A percentile compares a stretch with the other conserved stretches of the same genome.
phyloP scores from a whole-genome alignment of 1,284 basidiomycete species.

The Fomitiporia mediterranea region DNA sequence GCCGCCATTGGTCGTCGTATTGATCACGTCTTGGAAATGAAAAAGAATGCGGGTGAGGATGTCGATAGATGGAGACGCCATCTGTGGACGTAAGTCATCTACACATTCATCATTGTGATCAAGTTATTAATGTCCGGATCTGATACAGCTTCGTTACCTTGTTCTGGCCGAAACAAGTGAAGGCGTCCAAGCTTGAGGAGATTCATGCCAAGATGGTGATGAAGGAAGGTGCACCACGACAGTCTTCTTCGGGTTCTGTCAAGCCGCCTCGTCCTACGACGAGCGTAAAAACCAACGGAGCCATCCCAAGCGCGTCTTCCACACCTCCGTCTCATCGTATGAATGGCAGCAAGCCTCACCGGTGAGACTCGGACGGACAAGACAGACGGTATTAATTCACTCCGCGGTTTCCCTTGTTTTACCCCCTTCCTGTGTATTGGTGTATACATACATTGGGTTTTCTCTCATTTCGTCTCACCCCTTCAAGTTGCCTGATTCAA shows the following conservation, averaged over 20 bases:
- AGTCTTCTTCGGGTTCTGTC: constrained; percentile 36
- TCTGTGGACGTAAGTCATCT: constrained; percentile 82
- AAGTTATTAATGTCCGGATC: constrained; percentile 19
- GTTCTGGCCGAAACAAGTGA: constrained; percentile 98
- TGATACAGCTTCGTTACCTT: constrained; percentile 81
- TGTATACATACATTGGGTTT: background rate
- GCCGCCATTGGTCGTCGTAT: constrained; percentile 93
- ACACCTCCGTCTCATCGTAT: constrained; percentile 33
- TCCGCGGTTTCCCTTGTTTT: background rate
- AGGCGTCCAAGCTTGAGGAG: constrained; percentile 85
- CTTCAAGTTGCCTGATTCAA: background rate
- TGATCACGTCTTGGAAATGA: constrained; percentile 75
- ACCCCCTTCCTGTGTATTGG: background rate
- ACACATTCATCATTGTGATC: constrained; percentile 3
- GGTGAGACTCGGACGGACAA: constrained; percentile 35
- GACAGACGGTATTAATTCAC: background rate
- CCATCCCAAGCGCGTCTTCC: constrained; percentile 21
- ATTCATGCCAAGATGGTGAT: constrained; percentile 93
- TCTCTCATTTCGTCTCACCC: background rate
- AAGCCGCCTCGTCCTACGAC: constrained; percentile 50
- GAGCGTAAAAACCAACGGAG: constrained; percentile 45
- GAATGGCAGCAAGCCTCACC: constrained; percentile 50
- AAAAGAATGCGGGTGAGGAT: constrained; percentile 74
- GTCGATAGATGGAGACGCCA: constrained; percentile 87
- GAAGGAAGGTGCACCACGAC: constrained; percentile 62